phyloP scores from a whole-genome alignment of 345 rosid genomes.

The Rhizophora mangle region DNA sequence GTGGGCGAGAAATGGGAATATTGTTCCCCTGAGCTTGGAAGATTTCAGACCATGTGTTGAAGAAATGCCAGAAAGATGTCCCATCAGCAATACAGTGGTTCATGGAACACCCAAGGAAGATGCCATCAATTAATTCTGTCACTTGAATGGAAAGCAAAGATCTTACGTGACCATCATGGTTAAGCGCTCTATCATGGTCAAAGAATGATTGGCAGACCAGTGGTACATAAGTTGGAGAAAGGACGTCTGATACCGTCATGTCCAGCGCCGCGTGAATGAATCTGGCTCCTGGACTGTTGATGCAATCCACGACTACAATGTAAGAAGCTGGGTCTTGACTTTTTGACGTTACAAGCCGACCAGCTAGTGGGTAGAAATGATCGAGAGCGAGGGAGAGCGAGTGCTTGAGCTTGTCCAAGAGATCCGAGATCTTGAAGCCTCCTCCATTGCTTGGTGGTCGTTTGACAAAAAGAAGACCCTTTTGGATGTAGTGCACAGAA shows the following conservation, averaged over 20 bases:
- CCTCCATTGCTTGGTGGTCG: slow-evolving; percentile 25
- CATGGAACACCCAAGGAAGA: slow-evolving; percentile 65
- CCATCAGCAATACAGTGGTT: slow-evolving; percentile 68
- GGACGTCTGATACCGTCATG: slow-evolving; percentile 38
- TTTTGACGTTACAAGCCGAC: slow-evolving; percentile 47
- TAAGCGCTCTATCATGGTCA: slow-evolving; percentile 56
- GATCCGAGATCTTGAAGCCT: slow-evolving; percentile 28
- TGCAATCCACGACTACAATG: slow-evolving; percentile 51
- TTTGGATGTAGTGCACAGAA: slow-evolving; percentile 64
- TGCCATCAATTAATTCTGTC: slow-evolving; percentile 60
- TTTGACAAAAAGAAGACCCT: slow-evolving; percentile 56
- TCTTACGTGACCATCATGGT: slow-evolving; percentile 52
- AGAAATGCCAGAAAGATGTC: slow-evolving; percentile 64
- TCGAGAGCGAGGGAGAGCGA: slow-evolving; percentile 61
- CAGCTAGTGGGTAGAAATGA: slow-evolving; percentile 71
- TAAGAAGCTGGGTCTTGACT: slow-evolving; percentile 34
- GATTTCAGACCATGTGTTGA: slow-evolving; percentile 59
- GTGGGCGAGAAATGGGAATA: slow-evolving; percentile 39
- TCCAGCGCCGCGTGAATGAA: slow-evolving; percentile 46
- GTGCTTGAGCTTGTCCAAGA: slow-evolving; percentile 39
- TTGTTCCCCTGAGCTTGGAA: slow-evolving; percentile 39
- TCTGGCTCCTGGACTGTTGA: slow-evolving; percentile 45
- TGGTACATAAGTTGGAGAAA: slow-evolving; percentile 52
- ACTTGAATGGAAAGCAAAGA: slow-evolving; percentile 59
- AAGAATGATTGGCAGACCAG: slow-evolving; percentile 58